Conservation (phyloP, 345 rosid genomes). For the Rhizophora apiculata region DNA sequence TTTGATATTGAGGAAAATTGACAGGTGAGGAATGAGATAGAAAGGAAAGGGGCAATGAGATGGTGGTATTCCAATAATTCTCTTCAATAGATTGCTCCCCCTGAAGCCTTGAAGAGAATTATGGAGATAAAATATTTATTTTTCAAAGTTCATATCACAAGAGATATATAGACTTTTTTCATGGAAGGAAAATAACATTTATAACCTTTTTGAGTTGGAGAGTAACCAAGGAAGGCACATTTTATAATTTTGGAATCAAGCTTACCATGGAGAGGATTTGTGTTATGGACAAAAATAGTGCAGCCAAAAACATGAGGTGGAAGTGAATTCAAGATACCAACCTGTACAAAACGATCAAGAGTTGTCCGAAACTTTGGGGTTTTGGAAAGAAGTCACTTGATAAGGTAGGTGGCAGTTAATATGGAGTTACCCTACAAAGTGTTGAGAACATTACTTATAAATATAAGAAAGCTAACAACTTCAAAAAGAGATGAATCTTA, state of each 20-base stretch:
- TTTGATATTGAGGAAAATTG: background rate
- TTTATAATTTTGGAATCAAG: background rate
- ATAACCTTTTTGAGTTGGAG: background rate
- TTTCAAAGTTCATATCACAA: background rate
- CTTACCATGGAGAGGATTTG: background rate
- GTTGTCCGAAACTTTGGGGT: background rate
- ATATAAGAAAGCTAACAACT: background rate
- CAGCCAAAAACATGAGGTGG: background rate
- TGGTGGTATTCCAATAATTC: background rate
- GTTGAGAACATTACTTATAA: background rate
- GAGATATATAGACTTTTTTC: background rate
- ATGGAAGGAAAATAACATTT: background rate
- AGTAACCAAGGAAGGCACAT: background rate
- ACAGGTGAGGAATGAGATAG: background rate
- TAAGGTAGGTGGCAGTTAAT: background rate
- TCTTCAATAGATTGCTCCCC: background rate
- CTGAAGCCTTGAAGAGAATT: background rate
- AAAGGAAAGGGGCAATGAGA: background rate
- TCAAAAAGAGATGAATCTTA: background rate
- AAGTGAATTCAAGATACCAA: background rate
- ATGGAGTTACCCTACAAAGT: background rate
- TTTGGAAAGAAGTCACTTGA: background rate
- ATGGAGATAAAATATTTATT: background rate
- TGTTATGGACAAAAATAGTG: background rate
- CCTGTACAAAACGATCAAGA: background rate